A percentile compares a stretch with the other conserved stretches of the same genome.
These are phyloP conservation scores for Sparassis latifolia DNA, from an alignment of 1,284 basidiomycete genomes.

Conservation along the genomic window DNA sequence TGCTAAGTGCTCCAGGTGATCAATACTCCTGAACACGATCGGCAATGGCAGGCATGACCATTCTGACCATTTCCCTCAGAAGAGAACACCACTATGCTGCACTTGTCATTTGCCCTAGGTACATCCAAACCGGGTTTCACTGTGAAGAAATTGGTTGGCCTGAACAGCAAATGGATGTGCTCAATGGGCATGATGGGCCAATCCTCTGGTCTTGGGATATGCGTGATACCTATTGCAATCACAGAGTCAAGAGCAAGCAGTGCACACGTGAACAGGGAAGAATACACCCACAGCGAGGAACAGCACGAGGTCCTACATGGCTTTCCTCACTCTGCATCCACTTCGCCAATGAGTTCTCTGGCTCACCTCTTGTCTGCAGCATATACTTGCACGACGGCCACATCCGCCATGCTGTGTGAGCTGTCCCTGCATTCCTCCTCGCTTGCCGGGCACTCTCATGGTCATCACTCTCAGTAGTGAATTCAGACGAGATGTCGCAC, in stretches of 20 bases:
- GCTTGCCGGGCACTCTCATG: too few relatives aligned
- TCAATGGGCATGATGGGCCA: constrained; percentile 94
- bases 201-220: constrained; percentile 83
- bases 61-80: neutral
- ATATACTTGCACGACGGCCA: constrained; percentile 87
- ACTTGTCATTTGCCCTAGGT: constrained; percentile 55
- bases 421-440: too few relatives aligned
- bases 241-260: too few relatives aligned
- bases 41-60: too few relatives aligned
- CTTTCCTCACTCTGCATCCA: constrained; percentile 60
- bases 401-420: too few relatives aligned
- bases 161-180: constrained; percentile 68
- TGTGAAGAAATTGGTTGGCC: constrained; percentile 82
- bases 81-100: constrained; percentile 56
- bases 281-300: constrained; percentile 70
- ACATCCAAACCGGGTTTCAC: constrained; percentile 85
- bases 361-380: constrained; percentile 67
- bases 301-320: constrained; percentile 74
- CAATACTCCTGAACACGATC: neutral
- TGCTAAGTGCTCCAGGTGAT: too few relatives aligned
- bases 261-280: neutral
- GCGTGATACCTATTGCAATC: constrained; percentile 54
- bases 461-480: too few relatives aligned
- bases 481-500: too few relatives aligned
- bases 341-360: constrained; percentile 62